phyloP scores from a whole-genome alignment of 2,329 filamentous ascomycete genomes.

The Botrytis deweyae region DNA sequence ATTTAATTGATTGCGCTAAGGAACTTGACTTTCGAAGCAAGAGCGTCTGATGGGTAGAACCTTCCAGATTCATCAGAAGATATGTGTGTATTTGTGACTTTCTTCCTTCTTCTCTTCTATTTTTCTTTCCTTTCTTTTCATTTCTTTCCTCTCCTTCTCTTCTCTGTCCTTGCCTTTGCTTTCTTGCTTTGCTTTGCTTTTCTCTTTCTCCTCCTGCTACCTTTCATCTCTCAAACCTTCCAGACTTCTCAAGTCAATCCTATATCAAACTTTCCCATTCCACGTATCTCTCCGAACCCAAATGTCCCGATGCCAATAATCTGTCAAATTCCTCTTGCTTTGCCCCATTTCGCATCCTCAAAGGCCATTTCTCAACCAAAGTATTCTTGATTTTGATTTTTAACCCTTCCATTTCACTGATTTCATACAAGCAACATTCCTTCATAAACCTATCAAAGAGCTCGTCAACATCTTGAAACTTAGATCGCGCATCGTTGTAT shows the following conservation, averaged over 20 bases:
- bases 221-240: neutral
- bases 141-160: neutral
- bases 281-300: constrained; percentile 17
- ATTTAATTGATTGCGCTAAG: too few relatives aligned
- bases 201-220: neutral
- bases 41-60: neutral
- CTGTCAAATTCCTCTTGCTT: constrained; percentile 18
- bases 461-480: neutral
- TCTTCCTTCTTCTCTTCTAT: neutral
- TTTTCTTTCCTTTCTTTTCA: too few relatives aligned
- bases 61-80: too few relatives aligned
- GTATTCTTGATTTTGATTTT: constrained; percentile 22
- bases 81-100: neutral
- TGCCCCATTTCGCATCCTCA: constrained; percentile 17
- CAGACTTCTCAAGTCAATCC: neutral
- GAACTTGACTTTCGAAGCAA: neutral
- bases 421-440: neutral
- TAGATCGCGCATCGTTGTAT: neutral
- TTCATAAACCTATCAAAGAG: constrained; percentile 11
- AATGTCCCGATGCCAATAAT: neutral
- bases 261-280: constrained; percentile 37
- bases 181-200: neutral
- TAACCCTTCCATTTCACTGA: neutral
- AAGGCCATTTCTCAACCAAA: constrained; percentile 24
- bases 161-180: too few relatives aligned